A percentile compares a stretch with the other conserved stretches of the same genome.
Conservation (phyloP, 1,139 yeast species). For the Entelexis paramagnoliae region DNA sequence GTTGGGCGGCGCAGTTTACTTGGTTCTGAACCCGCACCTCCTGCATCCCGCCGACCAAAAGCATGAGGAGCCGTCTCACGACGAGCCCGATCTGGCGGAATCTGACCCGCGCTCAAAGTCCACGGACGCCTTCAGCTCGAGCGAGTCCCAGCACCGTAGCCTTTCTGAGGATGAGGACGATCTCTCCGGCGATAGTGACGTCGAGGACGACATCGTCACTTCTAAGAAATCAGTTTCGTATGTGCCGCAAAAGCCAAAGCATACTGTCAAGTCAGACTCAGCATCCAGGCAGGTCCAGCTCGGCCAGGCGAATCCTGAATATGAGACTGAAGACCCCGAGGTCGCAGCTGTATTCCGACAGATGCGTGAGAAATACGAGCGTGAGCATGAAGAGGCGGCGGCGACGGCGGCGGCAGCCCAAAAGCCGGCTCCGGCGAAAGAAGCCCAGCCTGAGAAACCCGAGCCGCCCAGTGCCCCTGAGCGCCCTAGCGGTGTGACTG, state of each 20-base stretch:
- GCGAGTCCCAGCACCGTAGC: neutral
- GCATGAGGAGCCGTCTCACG: neutral
- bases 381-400: neutral
- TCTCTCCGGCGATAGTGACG: slow-evolving; percentile 14
- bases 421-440: neutral
- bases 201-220: neutral
- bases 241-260: slow-evolving; percentile 13
- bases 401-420: no score
- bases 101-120: neutral
- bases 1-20: neutral
- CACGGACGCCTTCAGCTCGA: neutral
- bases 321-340: slow-evolving; percentile 6
- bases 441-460: neutral
- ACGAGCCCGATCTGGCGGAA: neutral
- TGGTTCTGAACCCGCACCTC: neutral
- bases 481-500: neutral
- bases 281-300: neutral
- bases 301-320: neutral
- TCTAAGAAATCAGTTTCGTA: slow-evolving; percentile 1
- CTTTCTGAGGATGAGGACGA: slow-evolving; percentile 13
- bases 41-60: neutral
- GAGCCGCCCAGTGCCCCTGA: neutral
- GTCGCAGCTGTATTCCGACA: slow-evolving; percentile 1
- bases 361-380: neutral
- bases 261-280: neutral